Percentiles rank a stretch among this genome's conserved stretches.
Conservation (phyloP, 306 rosid species). For the Styphnolobium japonicum region DNA sequence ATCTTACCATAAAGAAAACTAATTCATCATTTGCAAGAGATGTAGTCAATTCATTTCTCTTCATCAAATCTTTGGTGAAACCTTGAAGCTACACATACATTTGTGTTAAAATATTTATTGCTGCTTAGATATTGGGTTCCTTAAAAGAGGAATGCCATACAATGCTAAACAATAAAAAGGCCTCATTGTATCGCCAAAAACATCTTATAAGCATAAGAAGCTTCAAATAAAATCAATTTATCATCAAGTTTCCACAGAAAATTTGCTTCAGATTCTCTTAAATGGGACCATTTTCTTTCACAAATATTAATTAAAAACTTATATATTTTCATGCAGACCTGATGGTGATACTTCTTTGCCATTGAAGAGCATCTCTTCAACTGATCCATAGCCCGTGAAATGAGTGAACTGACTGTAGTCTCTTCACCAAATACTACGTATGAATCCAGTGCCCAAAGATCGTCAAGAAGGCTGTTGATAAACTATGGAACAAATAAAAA, state of each 20-base stretch:
- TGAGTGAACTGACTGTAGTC: slow-evolving; percentile 31
- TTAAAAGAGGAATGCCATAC: background rate
- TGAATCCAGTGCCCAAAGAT: slow-evolving; percentile 42
- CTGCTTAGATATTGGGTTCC: background rate
- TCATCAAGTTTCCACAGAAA: background rate
- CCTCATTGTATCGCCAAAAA: background rate
- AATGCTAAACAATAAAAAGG: slow-evolving; percentile 10
- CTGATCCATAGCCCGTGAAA: slow-evolving; percentile 51
- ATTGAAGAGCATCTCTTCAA: slow-evolving; percentile 41
- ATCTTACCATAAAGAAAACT: slow-evolving; percentile 72
- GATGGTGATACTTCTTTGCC: slow-evolving; percentile 66
- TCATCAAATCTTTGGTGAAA: slow-evolving; percentile 62
- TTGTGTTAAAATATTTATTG: background rate
- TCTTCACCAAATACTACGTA: slow-evolving; percentile 33
- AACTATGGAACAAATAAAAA: slow-evolving; percentile 43
- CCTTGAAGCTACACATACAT: slow-evolving; percentile 65
- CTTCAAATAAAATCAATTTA: background rate
- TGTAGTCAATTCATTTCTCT: slow-evolving; percentile 58
- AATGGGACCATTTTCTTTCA: background rate
- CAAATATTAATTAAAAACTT: background rate
- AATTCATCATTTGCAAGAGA: slow-evolving; percentile 63
- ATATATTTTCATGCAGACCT: slow-evolving; percentile 49
- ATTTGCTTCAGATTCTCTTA: slow-evolving; percentile 15
- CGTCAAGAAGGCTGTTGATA: slow-evolving; percentile 38
- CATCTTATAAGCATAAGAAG: background rate